Conservation (phyloP, 805 yeast genomes). For the Nadsonia fulvescens region DNA sequence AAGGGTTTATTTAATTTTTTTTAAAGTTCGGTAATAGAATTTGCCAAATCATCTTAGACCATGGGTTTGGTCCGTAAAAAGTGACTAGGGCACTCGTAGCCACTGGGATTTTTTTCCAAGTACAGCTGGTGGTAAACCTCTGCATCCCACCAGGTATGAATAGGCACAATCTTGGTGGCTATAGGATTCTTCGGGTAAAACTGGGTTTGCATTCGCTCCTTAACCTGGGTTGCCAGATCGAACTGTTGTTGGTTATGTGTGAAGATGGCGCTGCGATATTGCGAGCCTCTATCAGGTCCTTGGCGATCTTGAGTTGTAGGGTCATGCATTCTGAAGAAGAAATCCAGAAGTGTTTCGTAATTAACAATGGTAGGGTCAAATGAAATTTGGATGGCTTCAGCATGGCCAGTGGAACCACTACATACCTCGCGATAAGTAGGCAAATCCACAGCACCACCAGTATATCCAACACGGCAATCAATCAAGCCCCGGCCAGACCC, state of each 20-base stretch:
- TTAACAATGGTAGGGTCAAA: constrained; percentile 54
- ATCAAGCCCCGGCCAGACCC: constrained; percentile 39
- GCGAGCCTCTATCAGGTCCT: constrained; percentile 81
- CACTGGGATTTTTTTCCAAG: constrained; percentile 60
- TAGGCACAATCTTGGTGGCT: constrained; percentile 51
- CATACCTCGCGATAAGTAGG: constrained; percentile 65
- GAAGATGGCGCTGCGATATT: constrained; percentile 74
- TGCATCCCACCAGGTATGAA: constrained; percentile 71
- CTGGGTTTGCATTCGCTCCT: constrained; percentile 41
- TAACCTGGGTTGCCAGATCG: constrained; percentile 24
- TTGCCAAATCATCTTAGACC: constrained; percentile 14
- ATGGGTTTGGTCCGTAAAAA: constrained; percentile 53
- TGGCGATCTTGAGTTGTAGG: constrained; percentile 74
- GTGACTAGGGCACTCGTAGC: constrained; percentile 85
- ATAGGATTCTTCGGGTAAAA: constrained; percentile 59
- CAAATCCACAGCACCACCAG: constrained; percentile 44
- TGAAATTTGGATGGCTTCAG: constrained; percentile 71
- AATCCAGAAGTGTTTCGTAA: constrained; percentile 48
- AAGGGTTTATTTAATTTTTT: not conserved
- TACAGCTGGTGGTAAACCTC: constrained; percentile 87
- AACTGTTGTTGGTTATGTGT: constrained; percentile 36
- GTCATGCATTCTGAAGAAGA: constrained; percentile 85
- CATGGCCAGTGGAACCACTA: constrained; percentile 55
- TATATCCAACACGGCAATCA: constrained; percentile 76
- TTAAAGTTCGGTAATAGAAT: not conserved